phyloP scores from a whole-genome alignment of 257 asterid species.

The Lithospermum erythrorhizon region DNA sequence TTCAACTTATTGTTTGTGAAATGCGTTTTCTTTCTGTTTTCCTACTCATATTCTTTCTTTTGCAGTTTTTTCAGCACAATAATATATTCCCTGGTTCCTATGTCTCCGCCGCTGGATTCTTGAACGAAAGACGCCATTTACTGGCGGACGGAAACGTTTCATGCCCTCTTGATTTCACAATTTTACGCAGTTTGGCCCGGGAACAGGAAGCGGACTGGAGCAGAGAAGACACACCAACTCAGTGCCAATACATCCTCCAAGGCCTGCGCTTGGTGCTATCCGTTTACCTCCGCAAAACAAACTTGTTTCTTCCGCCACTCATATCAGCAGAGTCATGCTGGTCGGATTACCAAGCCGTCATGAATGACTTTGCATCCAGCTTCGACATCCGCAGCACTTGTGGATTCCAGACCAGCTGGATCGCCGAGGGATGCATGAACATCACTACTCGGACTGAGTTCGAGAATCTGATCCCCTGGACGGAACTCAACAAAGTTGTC shows the following conservation, averaged over 20 bases:
- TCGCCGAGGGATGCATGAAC: background rate
- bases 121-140: background rate
- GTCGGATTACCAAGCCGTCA: background rate
- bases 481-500: background rate
- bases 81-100: background rate
- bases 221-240: background rate
- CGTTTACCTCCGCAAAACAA: background rate
- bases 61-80: background rate
- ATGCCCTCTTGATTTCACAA: background rate
- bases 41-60: background rate
- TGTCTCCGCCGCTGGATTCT: background rate
- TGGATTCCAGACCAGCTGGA: constrained; percentile 3
- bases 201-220: background rate
- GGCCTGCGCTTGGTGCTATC: background rate
- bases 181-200: background rate
- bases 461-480: background rate
- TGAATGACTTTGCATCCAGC: background rate
- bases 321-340: constrained; percentile 2
- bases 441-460: background rate
- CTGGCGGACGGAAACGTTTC: background rate
- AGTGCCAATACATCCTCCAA: constrained; percentile 1
- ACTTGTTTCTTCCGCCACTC: constrained; percentile 2
- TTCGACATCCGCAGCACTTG: constrained; percentile 3
- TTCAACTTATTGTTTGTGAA: background rate
- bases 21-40: background rate